phyloP scores from a whole-genome alignment of 306 rosid genomes.

The Castanea mollissima region DNA sequence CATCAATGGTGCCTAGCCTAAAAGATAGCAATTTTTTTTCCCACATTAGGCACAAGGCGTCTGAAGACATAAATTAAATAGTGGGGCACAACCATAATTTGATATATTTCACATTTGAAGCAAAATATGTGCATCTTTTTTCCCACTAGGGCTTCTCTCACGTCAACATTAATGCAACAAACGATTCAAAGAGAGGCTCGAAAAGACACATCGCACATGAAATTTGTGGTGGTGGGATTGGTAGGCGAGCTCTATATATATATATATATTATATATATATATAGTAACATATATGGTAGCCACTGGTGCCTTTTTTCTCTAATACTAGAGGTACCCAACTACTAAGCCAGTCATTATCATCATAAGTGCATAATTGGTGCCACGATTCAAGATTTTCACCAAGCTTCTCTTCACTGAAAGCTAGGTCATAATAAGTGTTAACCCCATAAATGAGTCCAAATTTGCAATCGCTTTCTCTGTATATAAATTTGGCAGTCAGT shows the following conservation, averaged over 20 bases:
- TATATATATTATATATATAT: neutral
- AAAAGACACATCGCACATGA: neutral
- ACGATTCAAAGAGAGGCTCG: constrained; percentile 19
- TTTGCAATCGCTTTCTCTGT: constrained; percentile 1
- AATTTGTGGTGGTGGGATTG: constrained; percentile 8
- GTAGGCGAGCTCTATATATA: constrained; percentile 19
- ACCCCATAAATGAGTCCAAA: neutral
- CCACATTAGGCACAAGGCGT: constrained; percentile 2
- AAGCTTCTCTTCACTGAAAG: neutral
- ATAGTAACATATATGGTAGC: constrained; percentile 12
- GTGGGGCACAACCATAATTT: neutral
- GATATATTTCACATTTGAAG: neutral
- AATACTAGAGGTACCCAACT: neutral
- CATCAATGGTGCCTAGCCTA: neutral
- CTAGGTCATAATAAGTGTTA: neutral
- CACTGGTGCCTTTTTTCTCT: constrained; percentile 19
- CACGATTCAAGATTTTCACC: neutral
- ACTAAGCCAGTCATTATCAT: constrained; percentile 26
- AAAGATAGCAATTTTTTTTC: neutral
- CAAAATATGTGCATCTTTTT: neutral
- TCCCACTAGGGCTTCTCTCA: constrained; percentile 16
- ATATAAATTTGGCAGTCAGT: neutral
- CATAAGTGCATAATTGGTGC: neutral
- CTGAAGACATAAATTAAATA: neutral
- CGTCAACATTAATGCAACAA: constrained; percentile 24